These are phyloP conservation scores for Psilocybe azurescens DNA, from an alignment of 768 basidiomycete genomes.

Conservation along the genomic window DNA sequence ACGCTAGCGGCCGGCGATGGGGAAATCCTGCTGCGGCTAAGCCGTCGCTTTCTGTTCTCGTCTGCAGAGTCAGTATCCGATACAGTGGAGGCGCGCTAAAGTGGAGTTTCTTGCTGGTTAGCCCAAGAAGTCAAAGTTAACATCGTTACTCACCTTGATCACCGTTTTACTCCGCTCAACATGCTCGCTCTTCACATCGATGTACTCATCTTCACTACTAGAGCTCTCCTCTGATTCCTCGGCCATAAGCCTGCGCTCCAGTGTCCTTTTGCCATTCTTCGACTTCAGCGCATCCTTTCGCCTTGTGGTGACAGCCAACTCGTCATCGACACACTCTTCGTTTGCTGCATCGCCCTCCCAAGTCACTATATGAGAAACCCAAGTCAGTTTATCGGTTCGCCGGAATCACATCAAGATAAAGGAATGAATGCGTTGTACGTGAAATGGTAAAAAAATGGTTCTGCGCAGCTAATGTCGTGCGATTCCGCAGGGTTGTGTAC, in stretches of 20 bases:
- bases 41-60: slow-evolving; percentile 36
- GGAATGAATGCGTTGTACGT: slow-evolving; percentile 3
- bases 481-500: not conserved
- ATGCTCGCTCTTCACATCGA: slow-evolving; percentile 47
- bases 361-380: slow-evolving; percentile 50
- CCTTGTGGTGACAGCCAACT: slow-evolving; percentile 30
- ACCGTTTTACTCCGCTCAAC: slow-evolving; percentile 37
- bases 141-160: slow-evolving; percentile 46
- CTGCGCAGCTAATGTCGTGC: not conserved
- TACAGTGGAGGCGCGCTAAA: slow-evolving; percentile 37
- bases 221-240: slow-evolving; percentile 56
- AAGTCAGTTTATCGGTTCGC: slow-evolving; percentile 14
- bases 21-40: slow-evolving; percentile 34
- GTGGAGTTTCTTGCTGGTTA: slow-evolving; percentile 42
- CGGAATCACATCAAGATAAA: not conserved
- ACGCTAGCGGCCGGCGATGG: slow-evolving; percentile 35
- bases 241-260: slow-evolving; percentile 23
- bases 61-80: slow-evolving; percentile 49
- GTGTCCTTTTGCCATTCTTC: slow-evolving; percentile 17
- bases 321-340: slow-evolving; percentile 45
- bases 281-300: slow-evolving; percentile 36
- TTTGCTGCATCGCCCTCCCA: slow-evolving; percentile 74
- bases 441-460: slow-evolving; percentile 9
- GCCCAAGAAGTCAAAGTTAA: slow-evolving; percentile 10
- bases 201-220: slow-evolving; percentile 76